These are phyloP conservation scores for Nemophila menziesii DNA, from an alignment of 257 asterid genomes.

Conservation along the genomic window DNA sequence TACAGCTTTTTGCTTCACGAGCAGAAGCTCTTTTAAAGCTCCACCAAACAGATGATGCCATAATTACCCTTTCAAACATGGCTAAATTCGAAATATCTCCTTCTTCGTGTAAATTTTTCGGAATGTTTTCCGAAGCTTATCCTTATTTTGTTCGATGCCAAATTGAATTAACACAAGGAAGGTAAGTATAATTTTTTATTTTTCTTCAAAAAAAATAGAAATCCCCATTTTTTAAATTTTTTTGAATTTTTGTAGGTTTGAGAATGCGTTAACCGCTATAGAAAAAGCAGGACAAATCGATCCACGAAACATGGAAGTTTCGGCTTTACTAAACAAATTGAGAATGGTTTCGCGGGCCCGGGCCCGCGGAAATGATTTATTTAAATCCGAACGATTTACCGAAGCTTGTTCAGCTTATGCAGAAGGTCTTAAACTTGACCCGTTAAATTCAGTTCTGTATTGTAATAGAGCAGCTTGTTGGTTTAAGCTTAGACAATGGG, in stretches of 20 bases:
- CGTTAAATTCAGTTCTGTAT: slow-evolving; percentile 51
- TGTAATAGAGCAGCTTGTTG: slow-evolving; percentile 86
- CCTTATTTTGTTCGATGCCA: slow-evolving; percentile 36
- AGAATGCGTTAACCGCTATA: slow-evolving; percentile 34
- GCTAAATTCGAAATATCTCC: slow-evolving; percentile 14
- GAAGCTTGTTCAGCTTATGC: slow-evolving; percentile 69
- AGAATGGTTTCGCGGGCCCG: slow-evolving; percentile 49
- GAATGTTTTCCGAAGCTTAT: slow-evolving; percentile 58
- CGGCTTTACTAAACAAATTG: slow-evolving; percentile 32
- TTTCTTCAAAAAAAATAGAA: not conserved
- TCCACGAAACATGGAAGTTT: slow-evolving; percentile 35
- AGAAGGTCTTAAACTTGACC: slow-evolving; percentile 53
- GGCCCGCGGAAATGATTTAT: slow-evolving; percentile 57
- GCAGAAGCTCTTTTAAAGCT: slow-evolving; percentile 68
- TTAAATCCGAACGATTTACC: slow-evolving; percentile 51
- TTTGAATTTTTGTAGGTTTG: slow-evolving; percentile 41
- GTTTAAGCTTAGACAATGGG: slow-evolving; percentile 68
- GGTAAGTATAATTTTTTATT: too few relatives aligned
- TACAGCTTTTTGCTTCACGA: slow-evolving; percentile 59
- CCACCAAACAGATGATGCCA: slow-evolving; percentile 44
- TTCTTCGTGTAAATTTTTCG: slow-evolving; percentile 26
- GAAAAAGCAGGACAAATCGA: slow-evolving; percentile 50
- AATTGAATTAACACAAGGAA: slow-evolving; percentile 24
- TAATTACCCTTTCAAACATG: slow-evolving; percentile 23
- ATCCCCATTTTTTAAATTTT: not conserved